These are phyloP conservation scores for Neonectria sp. DNA, from an alignment of 2,329 filamentous ascomycete species.

Conservation along the genomic window DNA sequence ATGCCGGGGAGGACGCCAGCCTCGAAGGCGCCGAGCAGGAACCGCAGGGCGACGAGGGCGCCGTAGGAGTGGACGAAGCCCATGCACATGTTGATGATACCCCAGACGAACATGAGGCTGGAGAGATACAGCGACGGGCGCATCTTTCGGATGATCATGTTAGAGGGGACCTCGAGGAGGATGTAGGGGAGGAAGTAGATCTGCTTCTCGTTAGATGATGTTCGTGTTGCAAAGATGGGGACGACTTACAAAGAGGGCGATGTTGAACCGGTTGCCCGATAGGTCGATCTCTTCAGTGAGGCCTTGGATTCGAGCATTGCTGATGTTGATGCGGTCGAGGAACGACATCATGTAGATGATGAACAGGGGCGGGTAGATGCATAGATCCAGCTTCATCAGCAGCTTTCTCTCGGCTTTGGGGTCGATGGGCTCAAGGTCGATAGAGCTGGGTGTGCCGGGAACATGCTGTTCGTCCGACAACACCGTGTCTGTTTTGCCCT, in stretches of 20 bases:
- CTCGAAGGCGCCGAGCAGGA: conserved; percentile 59
- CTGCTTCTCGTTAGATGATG: conserved; percentile 29
- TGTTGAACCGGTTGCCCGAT: conserved; percentile 59
- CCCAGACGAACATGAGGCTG: conserved; percentile 57
- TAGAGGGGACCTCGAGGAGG: conserved; percentile 61
- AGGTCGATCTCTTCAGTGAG: conserved; percentile 60
- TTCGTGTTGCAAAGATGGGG: neutral
- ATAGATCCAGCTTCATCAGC: conserved; percentile 58
- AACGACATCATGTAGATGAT: conserved; percentile 60
- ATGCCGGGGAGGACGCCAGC: conserved; percentile 55
- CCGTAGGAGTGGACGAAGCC: conserved; percentile 54
- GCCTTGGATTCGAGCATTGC: conserved; percentile 63
- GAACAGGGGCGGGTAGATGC: conserved; percentile 58
- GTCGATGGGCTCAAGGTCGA: conserved; percentile 45
- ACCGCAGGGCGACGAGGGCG: conserved; percentile 52
- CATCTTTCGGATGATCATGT: conserved; percentile 60
- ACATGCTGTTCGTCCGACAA: conserved; percentile 32
- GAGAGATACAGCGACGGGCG: conserved; percentile 57
- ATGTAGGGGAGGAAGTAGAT: conserved; percentile 60
- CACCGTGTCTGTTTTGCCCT: conserved; percentile 34
- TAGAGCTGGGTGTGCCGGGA: conserved; percentile 27
- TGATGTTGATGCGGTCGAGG: conserved; percentile 62
- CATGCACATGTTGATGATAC: conserved; percentile 56
- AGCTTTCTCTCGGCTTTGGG: conserved; percentile 53
- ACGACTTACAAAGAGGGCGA: conserved; percentile 54